These are phyloP conservation scores for Reutealis trisperma DNA, from an alignment of 345 rosid species.

Conservation along the genomic window DNA sequence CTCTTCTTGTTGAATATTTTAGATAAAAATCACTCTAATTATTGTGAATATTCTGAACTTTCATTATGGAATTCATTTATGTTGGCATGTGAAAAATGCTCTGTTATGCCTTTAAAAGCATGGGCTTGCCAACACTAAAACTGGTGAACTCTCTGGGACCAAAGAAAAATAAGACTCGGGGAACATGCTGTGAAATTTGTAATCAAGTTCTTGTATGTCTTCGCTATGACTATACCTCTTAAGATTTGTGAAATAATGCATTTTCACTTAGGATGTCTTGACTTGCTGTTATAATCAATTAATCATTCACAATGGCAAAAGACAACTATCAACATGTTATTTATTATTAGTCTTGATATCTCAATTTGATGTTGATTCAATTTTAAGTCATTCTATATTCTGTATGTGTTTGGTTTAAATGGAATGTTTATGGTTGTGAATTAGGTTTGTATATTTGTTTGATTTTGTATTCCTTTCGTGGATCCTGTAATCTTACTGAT, in stretches of 20 bases:
- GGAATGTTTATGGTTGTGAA: too few species aligned
- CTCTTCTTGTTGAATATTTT: not conserved
- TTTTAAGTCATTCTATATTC: not conserved
- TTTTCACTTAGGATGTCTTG: not conserved
- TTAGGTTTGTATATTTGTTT: too few species aligned
- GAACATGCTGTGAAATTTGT: slow-evolving; percentile 43
- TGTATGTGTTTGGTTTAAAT: too few species aligned
- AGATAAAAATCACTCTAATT: not conserved
- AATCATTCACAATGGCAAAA: not conserved
- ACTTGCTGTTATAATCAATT: not conserved
- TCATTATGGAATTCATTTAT: slow-evolving; percentile 6
- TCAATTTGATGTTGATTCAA: not conserved
- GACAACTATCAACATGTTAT: not conserved
- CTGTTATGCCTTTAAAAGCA: slow-evolving; percentile 41
- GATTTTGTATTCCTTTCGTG: too few species aligned
- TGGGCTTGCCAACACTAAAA: slow-evolving; percentile 18
- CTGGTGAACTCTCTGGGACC: slow-evolving; percentile 25
- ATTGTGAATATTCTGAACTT: not conserved
- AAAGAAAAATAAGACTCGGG: slow-evolving; percentile 47
- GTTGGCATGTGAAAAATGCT: slow-evolving; percentile 72
- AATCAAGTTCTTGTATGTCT: slow-evolving; percentile 61
- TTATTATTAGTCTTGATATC: not conserved
- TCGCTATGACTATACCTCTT: not conserved
- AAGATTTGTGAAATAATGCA: not conserved
- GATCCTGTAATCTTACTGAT: too few species aligned